Percentiles rank a stretch among this genome's conserved stretches.
phyloP scores from a whole-genome alignment of 2,329 filamentous ascomycete species.

The Cladophialophora carrionii region DNA sequence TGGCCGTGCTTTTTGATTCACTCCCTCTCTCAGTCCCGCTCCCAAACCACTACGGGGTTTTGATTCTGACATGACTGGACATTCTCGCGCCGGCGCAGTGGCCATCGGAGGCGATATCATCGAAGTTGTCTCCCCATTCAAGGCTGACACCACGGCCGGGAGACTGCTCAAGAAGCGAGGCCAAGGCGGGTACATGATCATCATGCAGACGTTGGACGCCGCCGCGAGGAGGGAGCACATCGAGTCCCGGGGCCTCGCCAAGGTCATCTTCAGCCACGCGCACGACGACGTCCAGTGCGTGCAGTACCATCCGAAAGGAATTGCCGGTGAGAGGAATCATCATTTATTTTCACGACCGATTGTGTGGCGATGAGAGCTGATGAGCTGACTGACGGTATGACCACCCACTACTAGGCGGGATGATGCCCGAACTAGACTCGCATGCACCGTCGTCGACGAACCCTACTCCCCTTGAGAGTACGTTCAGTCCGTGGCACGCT shows the following conservation, averaged over 20 bases:
- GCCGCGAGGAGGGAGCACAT: slow-evolving; percentile 45
- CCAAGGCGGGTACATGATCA: slow-evolving; percentile 55
- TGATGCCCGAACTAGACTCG: slow-evolving; percentile 52
- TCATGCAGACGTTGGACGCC: slow-evolving; percentile 53
- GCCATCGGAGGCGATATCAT: slow-evolving; percentile 51
- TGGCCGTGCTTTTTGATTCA: not conserved
- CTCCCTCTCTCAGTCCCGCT: not conserved
- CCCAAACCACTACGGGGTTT: not conserved
- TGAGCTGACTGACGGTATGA: not conserved
- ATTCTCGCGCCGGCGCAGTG: slow-evolving; percentile 35
- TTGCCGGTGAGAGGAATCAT: slow-evolving; percentile 41
- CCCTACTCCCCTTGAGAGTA: slow-evolving; percentile 45
- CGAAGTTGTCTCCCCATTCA: slow-evolving; percentile 47
- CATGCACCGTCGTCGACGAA: slow-evolving; percentile 43
- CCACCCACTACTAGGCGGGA: no score
- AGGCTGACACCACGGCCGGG: slow-evolving; percentile 47
- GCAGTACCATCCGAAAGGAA: slow-evolving; percentile 53
- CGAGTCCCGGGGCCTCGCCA: slow-evolving; percentile 43
- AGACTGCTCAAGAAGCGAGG: slow-evolving; percentile 49
- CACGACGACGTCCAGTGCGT: slow-evolving; percentile 44
- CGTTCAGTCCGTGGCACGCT: slow-evolving; percentile 53
- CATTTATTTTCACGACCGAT: no score
- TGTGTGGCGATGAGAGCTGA: not conserved
- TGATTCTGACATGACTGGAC: not conserved
- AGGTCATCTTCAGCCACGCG: slow-evolving; percentile 46